phyloP scores from a whole-genome alignment of 2,329 filamentous ascomycete species.

The Chrysoporthe puriensis region DNA sequence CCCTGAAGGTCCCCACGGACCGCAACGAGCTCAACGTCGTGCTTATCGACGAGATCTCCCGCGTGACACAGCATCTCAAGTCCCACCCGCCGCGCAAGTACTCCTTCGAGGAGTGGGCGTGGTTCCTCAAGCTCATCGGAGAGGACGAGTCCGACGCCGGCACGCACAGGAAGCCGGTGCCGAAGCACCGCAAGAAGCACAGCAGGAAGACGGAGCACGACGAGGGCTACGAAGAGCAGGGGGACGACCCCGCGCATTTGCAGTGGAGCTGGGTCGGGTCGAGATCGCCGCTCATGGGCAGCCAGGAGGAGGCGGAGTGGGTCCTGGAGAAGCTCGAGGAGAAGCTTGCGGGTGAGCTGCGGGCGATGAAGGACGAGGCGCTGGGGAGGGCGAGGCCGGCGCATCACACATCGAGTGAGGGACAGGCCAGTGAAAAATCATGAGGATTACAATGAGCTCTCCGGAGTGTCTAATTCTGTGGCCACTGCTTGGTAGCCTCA shows the following conservation, averaged over 20 bases:
- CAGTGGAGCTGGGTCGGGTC: slow-evolving; percentile 77
- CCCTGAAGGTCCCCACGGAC: slow-evolving; percentile 45
- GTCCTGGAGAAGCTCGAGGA: slow-evolving; percentile 67
- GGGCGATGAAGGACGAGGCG: slow-evolving; percentile 34
- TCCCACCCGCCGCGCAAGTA: slow-evolving; percentile 66
- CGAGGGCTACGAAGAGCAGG: slow-evolving; percentile 6
- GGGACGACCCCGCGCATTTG: slow-evolving; percentile 34
- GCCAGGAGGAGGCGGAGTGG: slow-evolving; percentile 72
- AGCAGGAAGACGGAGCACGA: neutral
- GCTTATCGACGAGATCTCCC: slow-evolving; percentile 73
- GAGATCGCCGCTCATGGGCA: slow-evolving; percentile 70
- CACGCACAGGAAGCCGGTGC: slow-evolving; percentile 49
- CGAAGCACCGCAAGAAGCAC: slow-evolving; percentile 19
- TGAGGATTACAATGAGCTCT: neutral
- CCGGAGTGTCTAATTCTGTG: too few relatives aligned
- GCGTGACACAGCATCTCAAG: slow-evolving; percentile 66
- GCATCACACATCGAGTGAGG: neutral
- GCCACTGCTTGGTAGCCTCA: too few relatives aligned
- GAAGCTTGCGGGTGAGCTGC: slow-evolving; percentile 56
- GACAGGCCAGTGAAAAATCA: neutral
- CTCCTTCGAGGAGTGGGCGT: slow-evolving; percentile 83
- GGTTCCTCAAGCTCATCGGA: slow-evolving; percentile 78
- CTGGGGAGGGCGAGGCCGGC: neutral
- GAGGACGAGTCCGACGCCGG: slow-evolving; percentile 59
- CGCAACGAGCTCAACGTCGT: slow-evolving; percentile 62